A percentile compares a stretch with the other conserved stretches of the same genome.
Evolutionary conservation across 1,284 basidiomycete species (phyloP).

Genomic region (Termitomyces sp.): DNA sequence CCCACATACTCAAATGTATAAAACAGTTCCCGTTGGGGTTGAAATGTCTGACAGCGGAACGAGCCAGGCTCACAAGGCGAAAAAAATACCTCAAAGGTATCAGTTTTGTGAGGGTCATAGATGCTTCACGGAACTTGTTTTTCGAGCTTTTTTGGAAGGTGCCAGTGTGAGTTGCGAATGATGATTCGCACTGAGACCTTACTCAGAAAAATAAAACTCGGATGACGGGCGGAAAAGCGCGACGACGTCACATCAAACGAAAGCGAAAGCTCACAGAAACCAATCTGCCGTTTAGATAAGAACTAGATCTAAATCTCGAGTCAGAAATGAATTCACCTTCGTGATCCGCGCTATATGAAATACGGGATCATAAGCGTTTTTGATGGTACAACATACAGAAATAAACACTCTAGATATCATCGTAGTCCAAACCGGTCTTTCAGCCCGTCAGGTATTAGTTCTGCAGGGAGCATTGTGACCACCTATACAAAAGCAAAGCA

Average conservation of each 20-base stretch:
- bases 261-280: background rate
- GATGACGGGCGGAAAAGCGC: background rate
- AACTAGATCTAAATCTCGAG: background rate
- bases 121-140: conserved; percentile 22
- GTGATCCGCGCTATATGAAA: background rate
- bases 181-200: conserved; percentile 22
- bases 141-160: conserved; percentile 35
- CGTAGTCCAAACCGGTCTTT: conserved; percentile 22
- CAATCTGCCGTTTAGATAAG: background rate
- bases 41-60: conserved; percentile 61
- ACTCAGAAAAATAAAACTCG: conserved; percentile 15
- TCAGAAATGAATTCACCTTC: background rate
- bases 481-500: conserved; percentile 31
- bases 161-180: conserved; percentile 30
- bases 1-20: background rate
- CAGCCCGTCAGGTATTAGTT: conserved; percentile 29
- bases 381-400: background rate
- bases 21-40: background rate
- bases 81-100: conserved; percentile 40
- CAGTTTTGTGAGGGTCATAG: conserved; percentile 25
- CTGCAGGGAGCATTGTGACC: conserved; percentile 39
- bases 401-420: conserved; percentile 6
- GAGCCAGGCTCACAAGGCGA: conserved; percentile 40
- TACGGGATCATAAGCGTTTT: background rate
- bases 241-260: background rate